Evolutionary conservation across 2,329 filamentous ascomycete species (phyloP), one percentile per base, ranked within the genome.

Genomic region (Alternaria viburni): DNA sequence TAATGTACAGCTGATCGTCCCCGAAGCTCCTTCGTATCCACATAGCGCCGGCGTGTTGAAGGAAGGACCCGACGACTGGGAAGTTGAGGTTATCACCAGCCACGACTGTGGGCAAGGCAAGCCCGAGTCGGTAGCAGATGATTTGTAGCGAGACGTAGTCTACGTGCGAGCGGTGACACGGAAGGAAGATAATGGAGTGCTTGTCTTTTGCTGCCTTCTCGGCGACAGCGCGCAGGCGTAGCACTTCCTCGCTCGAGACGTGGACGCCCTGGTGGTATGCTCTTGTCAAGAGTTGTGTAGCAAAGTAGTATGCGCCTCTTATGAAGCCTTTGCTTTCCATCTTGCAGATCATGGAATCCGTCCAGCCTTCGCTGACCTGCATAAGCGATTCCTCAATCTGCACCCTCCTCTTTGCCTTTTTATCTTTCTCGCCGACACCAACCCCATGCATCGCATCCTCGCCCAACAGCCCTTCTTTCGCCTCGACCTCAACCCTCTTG

Each of bases 191-290:
- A 70, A 99, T 96, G 68, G 93, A 97, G 79, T 97, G 94, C 79
- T 96, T 96, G 77, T 96, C 93, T 77, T 88, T 88, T 61, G 90
- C 90, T 1, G 96, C 95, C 73, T 91, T 84, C 73, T 94, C 89
- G 13, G 96, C 96, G 13, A 97, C 93, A 25, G 87, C 90, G 57
- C 93, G 86, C 63, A 99, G 79, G 30, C 93, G 87, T 56, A 97
- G 80, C 5, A 99, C 93, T 81, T 99, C 96, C 74, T 97, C 93
- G 78, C 93, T 97, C 1, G 92, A 97, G 26, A 98, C 93, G 79
- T 99, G 96, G 56, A 99, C 97, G 83, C 93, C 96, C 83, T 98
- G 95, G 75, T 98, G 93, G 79, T 99, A 99, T 6, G 96, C 95
- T 64, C 96, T 85, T 5, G 95, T 96, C 65, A 98, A 84, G 50